Evolutionary conservation across 805 yeast genomes (phyloP).

Genomic region (Cyberlindnera americana): DNA sequence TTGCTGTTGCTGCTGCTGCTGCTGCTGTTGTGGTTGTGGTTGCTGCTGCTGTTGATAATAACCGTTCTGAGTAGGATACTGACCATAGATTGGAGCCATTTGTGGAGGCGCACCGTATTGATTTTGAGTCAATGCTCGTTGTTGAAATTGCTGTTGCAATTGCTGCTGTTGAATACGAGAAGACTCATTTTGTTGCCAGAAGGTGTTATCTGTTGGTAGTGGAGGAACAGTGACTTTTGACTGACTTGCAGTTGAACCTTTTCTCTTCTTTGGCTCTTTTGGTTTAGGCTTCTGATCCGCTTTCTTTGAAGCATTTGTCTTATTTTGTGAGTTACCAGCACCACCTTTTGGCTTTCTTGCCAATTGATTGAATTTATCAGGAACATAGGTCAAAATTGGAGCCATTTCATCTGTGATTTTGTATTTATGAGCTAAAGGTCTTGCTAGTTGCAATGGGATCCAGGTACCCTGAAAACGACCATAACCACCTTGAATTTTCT

Average conservation of each 20-base stretch:
- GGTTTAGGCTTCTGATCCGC: background rate
- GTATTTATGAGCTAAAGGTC: conserved; percentile 49
- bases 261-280: conserved; percentile 2
- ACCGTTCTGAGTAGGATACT: conserved; percentile 3
- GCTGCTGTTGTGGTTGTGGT: conserved; percentile 13
- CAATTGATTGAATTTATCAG: conserved; percentile 44
- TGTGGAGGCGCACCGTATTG: conserved; percentile 8
- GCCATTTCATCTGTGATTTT: conserved; percentile 49
- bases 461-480: conserved; percentile 86
- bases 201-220: conserved; percentile 3
- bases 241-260: background rate
- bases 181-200: conserved; percentile 4
- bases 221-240: background rate
- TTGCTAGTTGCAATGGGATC: conserved; percentile 71
- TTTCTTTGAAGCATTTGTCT: too few species aligned
- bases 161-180: conserved; percentile 16
- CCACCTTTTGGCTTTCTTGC: conserved; percentile 35
- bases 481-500: conserved; percentile 82
- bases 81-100: conserved; percentile 4
- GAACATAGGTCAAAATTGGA: conserved; percentile 51
- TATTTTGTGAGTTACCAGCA: too few species aligned
- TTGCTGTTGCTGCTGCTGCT: conserved; percentile 21
- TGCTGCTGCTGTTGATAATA: conserved; percentile 5
- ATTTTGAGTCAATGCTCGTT: conserved; percentile 1
- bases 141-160: conserved; percentile 17